These are phyloP conservation scores for Scutellaria minor DNA, from an alignment of 257 asterid species.

Conservation along the genomic window DNA sequence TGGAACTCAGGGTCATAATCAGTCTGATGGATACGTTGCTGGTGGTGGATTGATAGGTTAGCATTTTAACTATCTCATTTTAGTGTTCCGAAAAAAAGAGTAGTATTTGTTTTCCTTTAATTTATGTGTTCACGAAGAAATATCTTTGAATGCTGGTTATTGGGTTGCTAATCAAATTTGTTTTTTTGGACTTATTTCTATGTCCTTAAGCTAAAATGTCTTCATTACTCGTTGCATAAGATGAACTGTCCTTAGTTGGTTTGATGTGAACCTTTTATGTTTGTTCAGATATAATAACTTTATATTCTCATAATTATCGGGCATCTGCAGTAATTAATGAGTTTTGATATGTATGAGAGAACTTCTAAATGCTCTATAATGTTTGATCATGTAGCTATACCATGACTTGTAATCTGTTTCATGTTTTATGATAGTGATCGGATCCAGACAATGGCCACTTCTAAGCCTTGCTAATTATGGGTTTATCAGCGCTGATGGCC, in stretches of 20 bases:
- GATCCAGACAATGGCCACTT: slow-evolving; percentile 92
- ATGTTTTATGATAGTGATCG: slow-evolving; percentile 62
- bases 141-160: slow-evolving; percentile 19
- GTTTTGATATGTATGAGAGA: neutral
- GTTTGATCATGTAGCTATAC: slow-evolving; percentile 7
- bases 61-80: slow-evolving; percentile 32
- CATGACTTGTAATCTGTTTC: slow-evolving; percentile 36
- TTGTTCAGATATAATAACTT: slow-evolving; percentile 25
- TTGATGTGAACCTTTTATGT: slow-evolving; percentile 1
- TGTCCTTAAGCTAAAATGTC: slow-evolving; percentile 25
- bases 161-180: neutral
- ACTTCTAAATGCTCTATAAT: neutral
- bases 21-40: slow-evolving; percentile 71
- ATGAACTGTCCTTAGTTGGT: slow-evolving; percentile 5
- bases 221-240: slow-evolving; percentile 13
- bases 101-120: slow-evolving; percentile 9
- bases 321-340: slow-evolving; percentile 10
- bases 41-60: slow-evolving; percentile 96
- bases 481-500: slow-evolving; percentile 81
- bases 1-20: slow-evolving; percentile 76
- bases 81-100: slow-evolving; percentile 9
- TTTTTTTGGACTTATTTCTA: slow-evolving; percentile 18
- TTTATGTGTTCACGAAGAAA: slow-evolving; percentile 24
- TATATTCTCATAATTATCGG: slow-evolving; percentile 1
- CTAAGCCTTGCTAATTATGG: slow-evolving; percentile 69